Evolutionary conservation across 2,329 filamentous ascomycete genomes (phyloP), one percentile per base, ranked within the genome.

Genomic region (Huntiella bhutanensis): DNA sequence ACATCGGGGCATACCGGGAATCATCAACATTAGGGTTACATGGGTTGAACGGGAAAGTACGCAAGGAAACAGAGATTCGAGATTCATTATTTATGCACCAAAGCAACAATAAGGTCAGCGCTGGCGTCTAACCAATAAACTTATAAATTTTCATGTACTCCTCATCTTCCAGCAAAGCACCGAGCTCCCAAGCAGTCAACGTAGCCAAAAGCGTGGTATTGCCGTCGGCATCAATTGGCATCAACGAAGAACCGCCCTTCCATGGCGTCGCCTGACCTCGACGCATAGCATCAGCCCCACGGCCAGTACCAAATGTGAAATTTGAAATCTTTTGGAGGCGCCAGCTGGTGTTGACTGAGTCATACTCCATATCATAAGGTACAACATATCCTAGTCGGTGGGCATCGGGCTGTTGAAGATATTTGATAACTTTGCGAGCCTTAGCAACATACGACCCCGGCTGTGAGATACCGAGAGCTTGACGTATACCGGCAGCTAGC

Each of bases 271-370:
- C 12, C n/a, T 45, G 17, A 2, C 35, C 36, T 15, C 38, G 32
- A 12, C 43, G 28, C 4, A 45, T 33, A 3, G 43, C 34, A 16
- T 39, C 22, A 5, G 43, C 17, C 13, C 17, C 22, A 5, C n/a
- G 19, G 7, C 37, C 28, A 19, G 39, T 28, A 7, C 43, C 43
- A 15, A 39, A 39, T 4, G 35, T 38, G 12, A 39, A 15, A 10
- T 39, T 13, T 16, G 39, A 39, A 4, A 39, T 40, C 7, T 28
- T 15, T 8, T 45, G 43, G 28, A 33, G 32, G 4, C 38, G 6
- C 36, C 36, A 45, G 13, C 43, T 45, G 11, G 36, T 39, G 17
- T 33, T 33, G n/a, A 39, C 33, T 5, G 39, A 38, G 4, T 45
- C 34, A 10, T 28, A 15, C 5, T 28, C 32, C 4, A 10, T 28